Conservation (phyloP, 129 eudicot species). For the Saposhnikovia divaricata region DNA sequence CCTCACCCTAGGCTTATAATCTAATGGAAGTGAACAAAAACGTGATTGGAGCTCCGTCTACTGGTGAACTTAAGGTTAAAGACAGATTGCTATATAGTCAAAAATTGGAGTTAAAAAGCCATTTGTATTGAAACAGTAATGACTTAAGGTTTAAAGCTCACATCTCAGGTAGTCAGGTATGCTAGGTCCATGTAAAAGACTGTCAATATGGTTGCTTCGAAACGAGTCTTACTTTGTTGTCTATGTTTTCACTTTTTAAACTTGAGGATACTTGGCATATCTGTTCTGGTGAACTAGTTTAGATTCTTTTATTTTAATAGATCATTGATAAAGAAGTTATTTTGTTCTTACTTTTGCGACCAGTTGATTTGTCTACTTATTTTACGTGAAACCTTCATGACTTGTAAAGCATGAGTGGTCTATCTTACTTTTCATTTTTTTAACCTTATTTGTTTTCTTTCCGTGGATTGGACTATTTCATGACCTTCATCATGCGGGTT, state of each 20-base stretch:
- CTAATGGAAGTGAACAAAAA: no score
- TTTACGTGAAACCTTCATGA: not conserved
- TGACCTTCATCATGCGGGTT: not conserved
- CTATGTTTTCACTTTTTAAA: not conserved
- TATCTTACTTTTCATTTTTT: not conserved
- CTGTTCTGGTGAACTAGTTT: not conserved
- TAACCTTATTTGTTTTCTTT: not conserved
- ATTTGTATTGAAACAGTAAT: not conserved
- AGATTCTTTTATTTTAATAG: not conserved
- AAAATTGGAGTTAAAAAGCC: not conserved
- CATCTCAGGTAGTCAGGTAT: not conserved
- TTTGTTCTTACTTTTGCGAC: not conserved
- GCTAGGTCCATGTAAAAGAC: not conserved
- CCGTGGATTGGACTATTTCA: not conserved
- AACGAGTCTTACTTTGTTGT: not conserved
- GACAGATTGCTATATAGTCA: not conserved
- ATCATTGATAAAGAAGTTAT: not conserved
- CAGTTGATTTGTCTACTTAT: not conserved
- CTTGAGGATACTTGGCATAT: not conserved
- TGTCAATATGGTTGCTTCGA: not conserved
- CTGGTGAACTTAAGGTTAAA: not conserved
- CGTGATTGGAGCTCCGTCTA: not conserved
- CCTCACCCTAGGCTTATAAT: not conserved
- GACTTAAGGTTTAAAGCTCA: not conserved
- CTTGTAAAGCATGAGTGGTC: not conserved